Base-by-base conservation (phyloP, 164 flowering plant species). In the Stephania japonica region DNA sequence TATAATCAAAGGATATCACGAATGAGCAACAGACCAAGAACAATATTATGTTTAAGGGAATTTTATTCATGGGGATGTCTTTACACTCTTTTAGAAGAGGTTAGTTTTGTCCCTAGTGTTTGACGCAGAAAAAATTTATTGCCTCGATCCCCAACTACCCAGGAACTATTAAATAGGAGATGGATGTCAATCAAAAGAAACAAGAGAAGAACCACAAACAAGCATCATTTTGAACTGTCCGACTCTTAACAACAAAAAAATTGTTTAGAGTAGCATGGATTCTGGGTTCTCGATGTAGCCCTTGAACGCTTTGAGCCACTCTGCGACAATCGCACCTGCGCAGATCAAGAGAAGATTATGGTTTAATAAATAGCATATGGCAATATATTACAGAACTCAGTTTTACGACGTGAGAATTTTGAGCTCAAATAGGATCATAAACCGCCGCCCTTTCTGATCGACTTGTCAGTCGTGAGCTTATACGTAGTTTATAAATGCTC, bases 251-350 rank as follows among this genome's bases (percentile, higher is more conserved):
- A 24, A 18, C 61, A 56, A 23, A 2, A 19, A 70, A 53, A 50
- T 49, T 63, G 49, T 71, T 80, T 83, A 94, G 25, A 92, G 89
- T 85, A 91, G 73, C 97, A 94, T 92, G 1, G 95, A 83, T 63
- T 89, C 92, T 2, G 97, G 97, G 75, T 90, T 88, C 82, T 92
- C 97, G 11, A 92, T 85, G 84, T 91, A 94, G 79, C 93, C 91
- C 72, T 91, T 94, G 72, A 94, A 92, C 69, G 95, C 90, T 82
- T 90, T 92, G 42, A 94, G 80, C 95, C 97, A 94, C 78, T 90
- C 95, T 0, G 98, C 97, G 56, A 97, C 98, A 77, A 94, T 83
- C 12, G 98, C 98, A 78, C 99, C 97, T 94, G 69, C n/a, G 83
- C 63, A 47, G 61, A 25, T 27, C 19, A 41, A n/a, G 10, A 42